Evolutionary conservation across 441 rosid species (phyloP), one percentile per base, ranked within the genome.

Genomic region (Gossypium davidsonii): DNA sequence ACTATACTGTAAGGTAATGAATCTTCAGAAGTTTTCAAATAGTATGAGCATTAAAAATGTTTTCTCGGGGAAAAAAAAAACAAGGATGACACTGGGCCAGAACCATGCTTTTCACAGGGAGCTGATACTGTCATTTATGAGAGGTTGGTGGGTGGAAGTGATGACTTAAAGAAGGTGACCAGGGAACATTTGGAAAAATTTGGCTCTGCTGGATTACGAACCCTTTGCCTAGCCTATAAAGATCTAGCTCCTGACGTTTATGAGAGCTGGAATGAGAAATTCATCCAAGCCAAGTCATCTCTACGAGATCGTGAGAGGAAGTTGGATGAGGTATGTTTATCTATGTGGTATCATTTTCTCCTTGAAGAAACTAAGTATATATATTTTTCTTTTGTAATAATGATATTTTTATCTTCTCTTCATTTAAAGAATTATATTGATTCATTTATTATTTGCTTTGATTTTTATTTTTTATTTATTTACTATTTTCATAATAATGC

Each of bases 211-310:
- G 99, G 99, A 71, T 80, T 96, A 73, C 98, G 99, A 34, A 94
- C 99, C 72, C 99, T 96, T 77, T 96, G 99, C 88, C 87, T 96
- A 67, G 99, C 98, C 66, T 96, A 91, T 72, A 87, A 83, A 83
- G 87, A 92, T 78, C 83, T 96, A 81, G 83, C 85, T 79, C 93
- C 96, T 20, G 89, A 86, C 67, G 60, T 83, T 66, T 96, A 96
- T 83, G 92, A 90, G 82, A 87, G 91, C 81, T 96, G 98, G 99
- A 94, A 96, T 83, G 98, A 96, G 83, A 96, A 92, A 82, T 96
- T 91, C 76, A 91, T 92, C 73, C 97, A 94, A 82, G 98, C 99
- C 69, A 96, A 96, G 79, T 94, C 98, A 71, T 87, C 98, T 76
- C 86, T 96, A 63, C 85, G 98, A 73, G 98, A 92, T 79, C 99